phyloP scores from a whole-genome alignment of 768 basidiomycete species.

The Hemileccinum impolitum region DNA sequence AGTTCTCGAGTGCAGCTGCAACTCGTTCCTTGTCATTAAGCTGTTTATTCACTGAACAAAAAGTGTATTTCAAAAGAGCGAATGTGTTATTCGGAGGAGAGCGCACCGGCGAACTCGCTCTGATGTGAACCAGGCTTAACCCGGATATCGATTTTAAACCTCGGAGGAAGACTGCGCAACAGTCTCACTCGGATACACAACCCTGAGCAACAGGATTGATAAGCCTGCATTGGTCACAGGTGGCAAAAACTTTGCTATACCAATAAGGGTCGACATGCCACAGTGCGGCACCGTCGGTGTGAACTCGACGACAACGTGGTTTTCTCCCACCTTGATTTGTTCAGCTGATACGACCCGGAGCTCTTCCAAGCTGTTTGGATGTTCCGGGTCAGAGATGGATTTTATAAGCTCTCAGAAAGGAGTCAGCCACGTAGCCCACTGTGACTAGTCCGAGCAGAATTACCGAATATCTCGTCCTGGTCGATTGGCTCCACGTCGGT shows the following conservation, averaged over 20 bases:
- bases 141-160: constrained; percentile 92
- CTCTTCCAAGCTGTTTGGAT: constrained; percentile 91
- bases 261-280: constrained; percentile 95
- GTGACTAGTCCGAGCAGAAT: constrained; percentile 4
- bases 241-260: constrained; percentile 35
- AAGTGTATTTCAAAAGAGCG: background rate
- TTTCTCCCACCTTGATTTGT: constrained; percentile 65
- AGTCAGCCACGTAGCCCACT: background rate
- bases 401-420: constrained; percentile 72
- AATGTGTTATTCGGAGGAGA: background rate
- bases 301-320: constrained; percentile 82
- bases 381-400: constrained; percentile 92
- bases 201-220: constrained; percentile 36
- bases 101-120: constrained; percentile 82
- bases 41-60: constrained; percentile 85
- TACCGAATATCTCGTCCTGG: constrained; percentile 91
- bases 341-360: constrained; percentile 91
- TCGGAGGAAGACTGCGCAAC: constrained; percentile 81
- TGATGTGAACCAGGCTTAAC: constrained; percentile 96
- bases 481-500: constrained; percentile 70
- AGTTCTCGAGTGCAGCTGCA: constrained; percentile 94
- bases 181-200: constrained; percentile 94
- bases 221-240: background rate
- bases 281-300: constrained; percentile 98
- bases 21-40: constrained; percentile 99